Base-by-base conservation (phyloP, 2,329 filamentous ascomycete species). In the Ascocoryne sarcoides region DNA sequence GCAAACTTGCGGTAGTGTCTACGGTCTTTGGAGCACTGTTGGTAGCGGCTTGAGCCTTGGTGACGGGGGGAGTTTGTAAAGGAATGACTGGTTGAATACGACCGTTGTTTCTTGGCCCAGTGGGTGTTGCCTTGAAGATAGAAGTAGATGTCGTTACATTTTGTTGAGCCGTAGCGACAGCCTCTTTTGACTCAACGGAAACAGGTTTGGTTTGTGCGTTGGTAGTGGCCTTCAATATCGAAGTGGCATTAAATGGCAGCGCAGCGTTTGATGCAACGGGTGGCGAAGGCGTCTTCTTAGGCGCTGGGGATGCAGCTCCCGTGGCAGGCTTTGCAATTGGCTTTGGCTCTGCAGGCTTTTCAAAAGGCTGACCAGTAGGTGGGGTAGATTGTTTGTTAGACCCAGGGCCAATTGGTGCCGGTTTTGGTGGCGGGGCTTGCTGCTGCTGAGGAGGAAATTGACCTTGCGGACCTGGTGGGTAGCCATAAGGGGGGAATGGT, bases 11-110 rank as follows among this genome's bases (percentile, higher is more conserved):
- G 55, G 59, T 60, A 5, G n/a, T 31, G 14, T 2, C 58, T 48
- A 10, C 58, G 4, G 20, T 28, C 8, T 4, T 33, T 17, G 41
- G 30, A 37, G 35, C 40, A 16, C 39, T 39, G 41, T 50, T 54
- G 9, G 36, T 54, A 7, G 62, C 56, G 7, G 58, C 53, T 37
- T 60, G 56, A 7, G 59, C 49, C 44, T 69, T 67, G 1, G 63
- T 56, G 8, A 59, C 53, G 2, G 65, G 56, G 4, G 66, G 62
- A 42, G 69, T 71, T 10, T 73, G 64, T 1, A 84, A 68, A 18
- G 82, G 83, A 18, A 87, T 66, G 10, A 76, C 82, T 1, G 81
- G 81, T 12, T 76, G 69, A 37, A 83, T 69, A 23, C 79, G 75
- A 34, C 61, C 64, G 51, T 60, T 60, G 31, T 36, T 50, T 50